A percentile compares a stretch with the other conserved stretches of the same genome.
These are phyloP conservation scores for Xylariaceae sp. DNA, from an alignment of 2,329 filamentous ascomycete genomes.

Conservation along the genomic window DNA sequence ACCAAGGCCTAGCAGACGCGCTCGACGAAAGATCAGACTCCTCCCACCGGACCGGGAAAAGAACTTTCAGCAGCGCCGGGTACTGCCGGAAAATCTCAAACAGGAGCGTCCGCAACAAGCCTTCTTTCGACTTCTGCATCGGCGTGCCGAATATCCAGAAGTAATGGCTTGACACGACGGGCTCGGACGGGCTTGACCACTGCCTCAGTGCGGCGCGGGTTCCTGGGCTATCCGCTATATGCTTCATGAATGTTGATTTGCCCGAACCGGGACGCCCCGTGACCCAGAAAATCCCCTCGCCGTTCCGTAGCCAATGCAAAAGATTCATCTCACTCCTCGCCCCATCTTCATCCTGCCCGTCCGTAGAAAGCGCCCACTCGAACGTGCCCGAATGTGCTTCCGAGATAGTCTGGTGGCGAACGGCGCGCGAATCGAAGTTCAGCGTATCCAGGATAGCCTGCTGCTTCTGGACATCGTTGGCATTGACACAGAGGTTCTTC, in stretches of 20 bases:
- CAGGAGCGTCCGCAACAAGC: conserved; percentile 29
- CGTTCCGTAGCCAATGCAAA: conserved; percentile 28
- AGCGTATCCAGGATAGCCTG: conserved; percentile 20
- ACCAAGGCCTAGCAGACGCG: conserved; percentile 10
- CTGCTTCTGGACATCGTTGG: conserved; percentile 20
- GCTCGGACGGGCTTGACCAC: conserved; percentile 28
- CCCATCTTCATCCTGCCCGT: conserved; percentile 1
- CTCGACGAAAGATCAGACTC: conserved; percentile 10
- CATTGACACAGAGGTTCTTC: conserved; percentile 8
- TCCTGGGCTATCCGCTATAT: conserved; percentile 10
- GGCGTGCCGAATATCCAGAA: conserved; percentile 35
- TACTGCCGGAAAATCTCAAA: no score
- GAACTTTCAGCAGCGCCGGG: neutral
- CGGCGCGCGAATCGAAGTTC: conserved; percentile 9
- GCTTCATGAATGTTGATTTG: conserved; percentile 26
- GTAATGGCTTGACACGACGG: conserved; percentile 32
- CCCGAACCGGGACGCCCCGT: conserved; percentile 23
- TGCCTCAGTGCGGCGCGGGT: conserved; percentile 22
- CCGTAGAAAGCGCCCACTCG: conserved; percentile 17
- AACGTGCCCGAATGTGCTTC: conserved; percentile 19
- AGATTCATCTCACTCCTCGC: neutral
- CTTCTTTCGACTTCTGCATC: conserved; percentile 32
- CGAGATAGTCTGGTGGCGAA: conserved; percentile 15
- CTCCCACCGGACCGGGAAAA: neutral
- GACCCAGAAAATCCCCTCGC: conserved; percentile 1